These are phyloP conservation scores for Saccharomycopsis capsularis DNA, from an alignment of 805 yeast species.

Conservation along the genomic window DNA sequence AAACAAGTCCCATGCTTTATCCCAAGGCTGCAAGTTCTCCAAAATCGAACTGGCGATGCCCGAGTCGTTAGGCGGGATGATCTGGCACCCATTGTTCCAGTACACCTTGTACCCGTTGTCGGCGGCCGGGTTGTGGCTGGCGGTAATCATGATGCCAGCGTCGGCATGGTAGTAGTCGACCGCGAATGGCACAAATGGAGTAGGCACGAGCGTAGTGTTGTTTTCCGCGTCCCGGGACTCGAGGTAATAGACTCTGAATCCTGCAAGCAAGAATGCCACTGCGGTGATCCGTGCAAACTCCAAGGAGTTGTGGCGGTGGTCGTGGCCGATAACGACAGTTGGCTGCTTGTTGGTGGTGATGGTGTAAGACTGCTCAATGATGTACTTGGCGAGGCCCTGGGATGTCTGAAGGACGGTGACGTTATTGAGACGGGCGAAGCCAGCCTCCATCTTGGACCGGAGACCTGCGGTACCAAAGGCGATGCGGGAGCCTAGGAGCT, in stretches of 20 bases:
- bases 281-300: conserved; percentile 77
- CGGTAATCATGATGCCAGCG: conserved; percentile 93
- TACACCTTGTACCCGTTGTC: conserved; percentile 95
- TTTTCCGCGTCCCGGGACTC: conserved; percentile 24
- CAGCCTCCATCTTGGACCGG: conserved; percentile 83
- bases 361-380: conserved; percentile 23
- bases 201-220: conserved; percentile 45
- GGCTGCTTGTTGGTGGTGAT: conserved; percentile 28
- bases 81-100: conserved; percentile 91
- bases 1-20: conserved; percentile 41
- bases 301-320: conserved; percentile 77
- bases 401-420: conserved; percentile 87
- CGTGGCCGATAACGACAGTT: conserved; percentile 75
- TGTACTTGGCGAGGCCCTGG: conserved; percentile 63
- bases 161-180: conserved; percentile 56
- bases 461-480: conserved; percentile 93
- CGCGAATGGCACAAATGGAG: conserved; percentile 90
- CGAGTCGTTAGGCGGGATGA: conserved; percentile 83
- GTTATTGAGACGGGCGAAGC: conserved; percentile 82
- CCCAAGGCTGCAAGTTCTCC: conserved; percentile 55
- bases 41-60: conserved; percentile 62
- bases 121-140: conserved; percentile 86
- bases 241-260: conserved; percentile 62
- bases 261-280: conserved; percentile 58
- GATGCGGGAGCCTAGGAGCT: conserved; percentile 40